A percentile compares a stretch with the other conserved stretches of the same genome.
These are phyloP conservation scores for Schwanniomyces etchellsii DNA, from an alignment of 1,139 yeast species.

Conservation along the genomic window DNA sequence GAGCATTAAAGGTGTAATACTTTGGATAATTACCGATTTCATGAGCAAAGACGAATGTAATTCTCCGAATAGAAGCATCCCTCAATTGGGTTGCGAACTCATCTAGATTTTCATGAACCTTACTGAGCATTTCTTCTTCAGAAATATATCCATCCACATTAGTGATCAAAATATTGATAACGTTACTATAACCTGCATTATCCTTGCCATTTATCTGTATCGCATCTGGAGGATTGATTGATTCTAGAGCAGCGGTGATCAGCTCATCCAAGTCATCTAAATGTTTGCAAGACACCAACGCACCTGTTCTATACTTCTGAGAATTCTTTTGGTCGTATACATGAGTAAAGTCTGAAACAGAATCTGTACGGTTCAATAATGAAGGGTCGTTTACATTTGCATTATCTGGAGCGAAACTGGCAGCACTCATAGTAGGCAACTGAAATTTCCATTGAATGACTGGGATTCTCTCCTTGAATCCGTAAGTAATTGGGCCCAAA, in stretches of 20 bases:
- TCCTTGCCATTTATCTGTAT: conserved; percentile 29
- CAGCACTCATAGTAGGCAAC: conserved; percentile 56
- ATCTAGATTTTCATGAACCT: conserved; percentile 59
- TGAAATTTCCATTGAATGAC: conserved; percentile 88
- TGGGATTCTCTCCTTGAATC: conserved; percentile 56
- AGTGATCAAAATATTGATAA: conserved; percentile 73
- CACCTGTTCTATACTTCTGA: conserved; percentile 70
- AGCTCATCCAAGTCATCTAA: conserved; percentile 87
- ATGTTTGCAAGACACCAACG: conserved; percentile 76
- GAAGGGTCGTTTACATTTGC: conserved; percentile 16
- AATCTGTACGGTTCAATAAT: conserved; percentile 79
- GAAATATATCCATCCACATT: conserved; percentile 67
- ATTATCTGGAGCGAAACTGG: conserved; percentile 10
- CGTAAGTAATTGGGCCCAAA: conserved; percentile 68
- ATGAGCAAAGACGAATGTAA: conserved; percentile 84
- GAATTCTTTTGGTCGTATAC: conserved; percentile 59
- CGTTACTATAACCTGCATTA: conserved; percentile 50
- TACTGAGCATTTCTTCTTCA: conserved; percentile 63
- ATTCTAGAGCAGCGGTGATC: conserved; percentile 69
- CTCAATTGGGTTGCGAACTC: conserved; percentile 67
- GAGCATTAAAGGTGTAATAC: conserved; percentile 93
- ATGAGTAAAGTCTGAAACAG: conserved; percentile 87
- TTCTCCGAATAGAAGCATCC: conserved; percentile 77
- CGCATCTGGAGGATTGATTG: conserved; percentile 50
- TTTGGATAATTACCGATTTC: conserved; percentile 85